Conservation (phyloP, 495 filamentous ascomycete species). For the Aspergillus saccharolyticus region DNA sequence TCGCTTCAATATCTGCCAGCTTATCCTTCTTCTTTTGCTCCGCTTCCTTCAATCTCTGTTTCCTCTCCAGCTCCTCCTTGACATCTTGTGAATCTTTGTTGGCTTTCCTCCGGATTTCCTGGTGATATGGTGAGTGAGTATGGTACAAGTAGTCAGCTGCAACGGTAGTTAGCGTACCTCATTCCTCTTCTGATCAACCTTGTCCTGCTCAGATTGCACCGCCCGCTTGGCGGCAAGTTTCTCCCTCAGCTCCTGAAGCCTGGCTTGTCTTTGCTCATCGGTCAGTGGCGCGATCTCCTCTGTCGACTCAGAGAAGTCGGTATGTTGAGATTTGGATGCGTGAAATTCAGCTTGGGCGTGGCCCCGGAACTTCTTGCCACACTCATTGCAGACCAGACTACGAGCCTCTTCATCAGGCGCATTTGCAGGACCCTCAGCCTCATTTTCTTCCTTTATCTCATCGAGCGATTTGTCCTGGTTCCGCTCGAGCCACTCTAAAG, state of each 20-base stretch:
- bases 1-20: conserved; percentile 77
- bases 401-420: conserved; percentile 59
- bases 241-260: conserved; percentile 66
- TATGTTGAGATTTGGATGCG: conserved; percentile 79
- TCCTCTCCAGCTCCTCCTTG: conserved; percentile 79
- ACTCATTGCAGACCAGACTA: conserved; percentile 82
- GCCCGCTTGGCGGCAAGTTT: conserved; percentile 71
- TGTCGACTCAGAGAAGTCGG: conserved; percentile 88
- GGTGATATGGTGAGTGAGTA: conserved; percentile 3
- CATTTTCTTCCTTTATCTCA: conserved; percentile 54
- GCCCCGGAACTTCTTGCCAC: conserved; percentile 82
- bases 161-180: conserved; percentile 51
- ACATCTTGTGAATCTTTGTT: conserved; percentile 71
- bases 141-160: background rate
- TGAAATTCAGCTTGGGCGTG: conserved; percentile 81
- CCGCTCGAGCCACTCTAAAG: conserved; percentile 88
- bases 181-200: conserved; percentile 81
- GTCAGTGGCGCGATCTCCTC: conserved; percentile 88
- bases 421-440: conserved; percentile 45
- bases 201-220: conserved; percentile 66
- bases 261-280: conserved; percentile 81
- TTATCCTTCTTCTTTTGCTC: conserved; percentile 81
- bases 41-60: conserved; percentile 87
- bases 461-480: conserved; percentile 81
- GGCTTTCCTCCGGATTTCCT: conserved; percentile 84